Evolutionary conservation across 2,329 filamentous ascomycete species (phyloP).

Genomic region (Drechslera avenae): DNA sequence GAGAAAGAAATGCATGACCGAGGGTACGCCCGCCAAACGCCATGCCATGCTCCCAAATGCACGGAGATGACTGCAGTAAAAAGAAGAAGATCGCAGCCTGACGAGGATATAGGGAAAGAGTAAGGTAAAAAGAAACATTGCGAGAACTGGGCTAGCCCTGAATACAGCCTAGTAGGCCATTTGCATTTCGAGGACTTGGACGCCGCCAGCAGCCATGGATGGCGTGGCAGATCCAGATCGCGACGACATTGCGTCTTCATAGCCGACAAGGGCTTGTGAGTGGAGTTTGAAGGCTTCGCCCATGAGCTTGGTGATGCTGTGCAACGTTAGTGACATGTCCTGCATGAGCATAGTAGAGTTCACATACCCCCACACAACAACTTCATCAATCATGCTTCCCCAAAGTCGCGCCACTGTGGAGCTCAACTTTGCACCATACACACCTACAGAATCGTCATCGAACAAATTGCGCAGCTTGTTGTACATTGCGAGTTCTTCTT

Average conservation of each 20-base stretch:
- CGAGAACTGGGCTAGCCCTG: conserved; percentile 1
- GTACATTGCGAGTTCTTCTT: conserved; percentile 87
- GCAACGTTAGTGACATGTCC: conserved; percentile 51
- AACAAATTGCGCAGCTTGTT: conserved; percentile 90
- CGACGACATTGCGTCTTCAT: conserved; percentile 75
- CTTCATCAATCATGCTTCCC: conserved; percentile 98
- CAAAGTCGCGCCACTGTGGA: conserved; percentile 94
- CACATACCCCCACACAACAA: conserved; percentile 98
- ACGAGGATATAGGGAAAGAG: conserved; percentile 27
- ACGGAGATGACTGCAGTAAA: conserved; percentile 33
- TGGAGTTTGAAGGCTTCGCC: conserved; percentile 98
- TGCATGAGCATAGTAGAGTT: background rate
- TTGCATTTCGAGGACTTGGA: conserved; percentile 52
- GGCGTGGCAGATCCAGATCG: conserved; percentile 51
- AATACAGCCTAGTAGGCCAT: conserved; percentile 46
- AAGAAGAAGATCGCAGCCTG: conserved; percentile 35
- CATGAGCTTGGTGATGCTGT: conserved; percentile 89
- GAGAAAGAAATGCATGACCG: conserved; percentile 9
- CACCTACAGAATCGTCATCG: conserved; percentile 85
- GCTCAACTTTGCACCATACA: conserved; percentile 82
- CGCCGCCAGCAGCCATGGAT: conserved; percentile 48
- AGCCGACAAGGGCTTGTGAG: conserved; percentile 90
- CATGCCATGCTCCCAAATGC: conserved; percentile 44
- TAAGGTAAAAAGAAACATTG: conserved; percentile 29
- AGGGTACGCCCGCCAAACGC: conserved; percentile 34